Conservation (phyloP, 208 protist genomes). For the Paratrypanosoma confusum region DNA sequence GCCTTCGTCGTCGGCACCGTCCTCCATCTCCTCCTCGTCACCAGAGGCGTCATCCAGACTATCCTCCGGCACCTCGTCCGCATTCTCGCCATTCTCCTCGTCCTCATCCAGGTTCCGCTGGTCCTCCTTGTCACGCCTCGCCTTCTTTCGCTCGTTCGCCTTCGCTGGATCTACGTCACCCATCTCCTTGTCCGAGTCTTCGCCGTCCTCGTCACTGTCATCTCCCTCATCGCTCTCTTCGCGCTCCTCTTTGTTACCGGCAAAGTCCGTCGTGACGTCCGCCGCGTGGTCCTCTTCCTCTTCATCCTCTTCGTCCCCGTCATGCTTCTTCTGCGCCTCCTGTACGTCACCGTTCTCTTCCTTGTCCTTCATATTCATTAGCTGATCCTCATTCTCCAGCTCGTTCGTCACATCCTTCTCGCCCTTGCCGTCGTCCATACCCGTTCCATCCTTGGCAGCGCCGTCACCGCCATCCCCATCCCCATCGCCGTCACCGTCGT, state of each 20-base stretch:
- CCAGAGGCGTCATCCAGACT: conserved; percentile 25
- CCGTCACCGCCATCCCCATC: conserved; percentile 60
- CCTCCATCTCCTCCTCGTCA: conserved; percentile 17
- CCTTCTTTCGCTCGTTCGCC: conserved; percentile 72
- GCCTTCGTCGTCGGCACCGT: conserved; percentile 22
- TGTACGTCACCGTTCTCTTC: conserved; percentile 82
- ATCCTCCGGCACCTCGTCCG: conserved; percentile 79
- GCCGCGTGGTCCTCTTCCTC: conserved; percentile 85
- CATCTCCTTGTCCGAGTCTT: conserved; percentile 67
- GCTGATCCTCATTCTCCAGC: conserved; percentile 96
- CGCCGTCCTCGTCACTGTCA: conserved; percentile 58
- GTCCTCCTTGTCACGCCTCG: conserved; percentile 65
- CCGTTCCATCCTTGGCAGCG: conserved; percentile 85
- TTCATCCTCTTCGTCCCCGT: conserved; percentile 45
- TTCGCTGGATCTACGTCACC: conserved; percentile 84
- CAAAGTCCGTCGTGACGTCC: conserved; percentile 79
- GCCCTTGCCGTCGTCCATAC: conserved; percentile 98
- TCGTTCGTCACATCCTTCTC: conserved; percentile 97
- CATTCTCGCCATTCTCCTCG: conserved; percentile 34
- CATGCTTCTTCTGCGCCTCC: conserved; percentile 55
- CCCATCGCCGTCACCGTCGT: conserved; percentile 38
- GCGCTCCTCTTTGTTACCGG: conserved; percentile 63
- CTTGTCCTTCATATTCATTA: conserved; percentile 88
- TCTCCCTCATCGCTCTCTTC: conserved; percentile 66
- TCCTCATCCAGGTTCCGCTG: conserved; percentile 65